Conservation (phyloP, 2,329 filamentous ascomycete species). For the Acarospora socialis region DNA sequence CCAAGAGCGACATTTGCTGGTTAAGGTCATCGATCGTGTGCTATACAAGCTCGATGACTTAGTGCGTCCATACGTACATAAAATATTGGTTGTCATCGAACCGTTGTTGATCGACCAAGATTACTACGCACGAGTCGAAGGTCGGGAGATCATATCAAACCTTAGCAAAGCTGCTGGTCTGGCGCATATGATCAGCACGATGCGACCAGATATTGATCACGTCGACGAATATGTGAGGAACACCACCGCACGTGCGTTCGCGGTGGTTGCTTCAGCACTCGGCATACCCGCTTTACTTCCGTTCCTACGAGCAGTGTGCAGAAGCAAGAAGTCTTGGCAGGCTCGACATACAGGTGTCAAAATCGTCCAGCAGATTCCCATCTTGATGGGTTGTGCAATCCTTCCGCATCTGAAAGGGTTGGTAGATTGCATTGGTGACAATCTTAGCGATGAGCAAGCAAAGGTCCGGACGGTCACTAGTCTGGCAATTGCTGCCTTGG, state of each 20-base stretch:
- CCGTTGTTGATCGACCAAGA: slow-evolving; percentile 98
- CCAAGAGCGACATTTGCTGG: slow-evolving; percentile 91
- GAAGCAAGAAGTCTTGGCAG: slow-evolving; percentile 98
- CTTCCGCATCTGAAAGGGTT: slow-evolving; percentile 89
- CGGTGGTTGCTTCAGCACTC: slow-evolving; percentile 88
- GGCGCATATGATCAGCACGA: slow-evolving; percentile 98
- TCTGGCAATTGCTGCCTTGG: slow-evolving; percentile 78
- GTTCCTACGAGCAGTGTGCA: slow-evolving; percentile 87
- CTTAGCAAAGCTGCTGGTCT: slow-evolving; percentile 91
- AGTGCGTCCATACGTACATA: slow-evolving; percentile 91
- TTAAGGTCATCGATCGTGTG: slow-evolving; percentile 97
- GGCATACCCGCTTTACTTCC: slow-evolving; percentile 91
- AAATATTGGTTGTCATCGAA: slow-evolving; percentile 96
- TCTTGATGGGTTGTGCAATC: slow-evolving; percentile 95
- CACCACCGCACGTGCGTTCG: slow-evolving; percentile 91
- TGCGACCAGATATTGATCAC: slow-evolving; percentile 97
- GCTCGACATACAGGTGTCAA: slow-evolving; percentile 96
- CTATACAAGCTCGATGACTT: slow-evolving; percentile 97
- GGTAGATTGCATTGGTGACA: slow-evolving; percentile 90
- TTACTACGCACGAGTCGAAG: slow-evolving; percentile 96
- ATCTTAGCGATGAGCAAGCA: slow-evolving; percentile 92
- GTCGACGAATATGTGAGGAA: slow-evolving; percentile 97
- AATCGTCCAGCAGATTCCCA: slow-evolving; percentile 97
- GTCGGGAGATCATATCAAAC: slow-evolving; percentile 97
- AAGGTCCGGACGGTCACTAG: slow-evolving; percentile 95